A percentile compares a stretch with the other conserved stretches of the same genome.
Conservation (phyloP, 169 alveolate genomes). For the Pseudocohnilembus persalinus region DNA sequence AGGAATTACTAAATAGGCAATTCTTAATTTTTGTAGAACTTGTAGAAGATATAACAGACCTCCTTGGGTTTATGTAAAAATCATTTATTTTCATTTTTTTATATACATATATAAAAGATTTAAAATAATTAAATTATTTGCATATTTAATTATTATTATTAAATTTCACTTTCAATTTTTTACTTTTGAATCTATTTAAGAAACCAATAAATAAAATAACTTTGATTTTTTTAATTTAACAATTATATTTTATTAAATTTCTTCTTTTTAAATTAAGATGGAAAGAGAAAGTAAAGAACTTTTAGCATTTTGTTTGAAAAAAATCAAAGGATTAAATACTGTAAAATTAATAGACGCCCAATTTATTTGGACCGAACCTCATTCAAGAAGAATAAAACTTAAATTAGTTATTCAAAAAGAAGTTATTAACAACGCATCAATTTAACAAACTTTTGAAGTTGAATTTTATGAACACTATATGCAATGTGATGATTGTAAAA, state of each 20-base stretch:
- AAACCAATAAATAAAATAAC: too few relatives aligned
- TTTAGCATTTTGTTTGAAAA: conserved; percentile 95
- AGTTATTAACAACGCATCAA: conserved; percentile 87
- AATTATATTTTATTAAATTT: too few relatives aligned
- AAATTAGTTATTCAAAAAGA: conserved; percentile 95
- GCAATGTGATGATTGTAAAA: conserved; percentile 98
- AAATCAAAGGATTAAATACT: conserved; percentile 93
- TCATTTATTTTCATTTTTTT: too few relatives aligned
- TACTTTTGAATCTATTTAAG: too few relatives aligned
- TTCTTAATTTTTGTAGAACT: conserved; percentile 85
- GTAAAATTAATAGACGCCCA: conserved; percentile 95
- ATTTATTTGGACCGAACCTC: conserved; percentile 97
- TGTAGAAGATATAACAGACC: conserved; percentile 93
- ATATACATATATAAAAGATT: too few relatives aligned
- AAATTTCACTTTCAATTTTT: too few relatives aligned
- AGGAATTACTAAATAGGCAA: conserved; percentile 85
- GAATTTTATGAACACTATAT: conserved; percentile 89
- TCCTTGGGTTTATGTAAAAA: conserved; percentile 90
- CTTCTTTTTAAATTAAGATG: conserved; percentile 29
- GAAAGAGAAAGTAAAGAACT: conserved; percentile 97
- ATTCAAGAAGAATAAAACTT: conserved; percentile 95
- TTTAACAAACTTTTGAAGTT: conserved; percentile 89
- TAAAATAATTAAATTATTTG: too few relatives aligned
- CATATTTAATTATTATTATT: too few relatives aligned
- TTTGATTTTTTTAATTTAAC: too few relatives aligned